phyloP scores from a whole-genome alignment of 257 asterid species.

The Fraxinus americana region DNA sequence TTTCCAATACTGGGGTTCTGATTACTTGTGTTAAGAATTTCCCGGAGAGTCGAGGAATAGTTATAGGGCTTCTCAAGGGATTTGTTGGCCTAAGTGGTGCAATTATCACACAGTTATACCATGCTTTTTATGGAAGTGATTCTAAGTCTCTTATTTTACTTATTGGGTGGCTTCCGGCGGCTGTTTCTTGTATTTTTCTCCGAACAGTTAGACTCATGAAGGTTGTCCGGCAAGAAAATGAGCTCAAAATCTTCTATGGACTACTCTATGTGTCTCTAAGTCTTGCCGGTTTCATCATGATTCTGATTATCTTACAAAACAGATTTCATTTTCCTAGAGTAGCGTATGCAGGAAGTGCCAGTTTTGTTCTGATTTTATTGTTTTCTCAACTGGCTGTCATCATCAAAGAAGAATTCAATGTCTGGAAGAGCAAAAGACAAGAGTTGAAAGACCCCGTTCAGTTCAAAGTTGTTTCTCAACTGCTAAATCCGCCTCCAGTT shows the following conservation, averaged over 20 bases:
- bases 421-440: constrained; percentile 32
- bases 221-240: constrained; percentile 38
- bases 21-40: constrained; percentile 70
- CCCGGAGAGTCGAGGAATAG: constrained; percentile 64
- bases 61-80: constrained; percentile 56
- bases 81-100: constrained; percentile 72
- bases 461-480: constrained; percentile 13
- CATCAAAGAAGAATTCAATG: constrained; percentile 39
- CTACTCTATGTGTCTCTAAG: constrained; percentile 45
- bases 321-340: constrained; percentile 25
- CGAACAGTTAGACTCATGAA: constrained; percentile 42
- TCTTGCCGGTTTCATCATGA: constrained; percentile 56
- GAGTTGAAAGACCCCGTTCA: not conserved
- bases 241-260: constrained; percentile 46
- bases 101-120: constrained; percentile 56
- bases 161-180: constrained; percentile 67
- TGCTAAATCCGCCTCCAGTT: constrained; percentile 17
- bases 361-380: constrained; percentile 40
- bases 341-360: constrained; percentile 40
- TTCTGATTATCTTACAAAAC: constrained; percentile 44
- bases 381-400: constrained; percentile 36
- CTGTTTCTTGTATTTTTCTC: constrained; percentile 46
- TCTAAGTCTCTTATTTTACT: constrained; percentile 46
- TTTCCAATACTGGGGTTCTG: constrained; percentile 61
- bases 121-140: constrained; percentile 50